phyloP scores from a whole-genome alignment of 2,329 filamentous ascomycete genomes.

The Sordariomycetes sp. region DNA sequence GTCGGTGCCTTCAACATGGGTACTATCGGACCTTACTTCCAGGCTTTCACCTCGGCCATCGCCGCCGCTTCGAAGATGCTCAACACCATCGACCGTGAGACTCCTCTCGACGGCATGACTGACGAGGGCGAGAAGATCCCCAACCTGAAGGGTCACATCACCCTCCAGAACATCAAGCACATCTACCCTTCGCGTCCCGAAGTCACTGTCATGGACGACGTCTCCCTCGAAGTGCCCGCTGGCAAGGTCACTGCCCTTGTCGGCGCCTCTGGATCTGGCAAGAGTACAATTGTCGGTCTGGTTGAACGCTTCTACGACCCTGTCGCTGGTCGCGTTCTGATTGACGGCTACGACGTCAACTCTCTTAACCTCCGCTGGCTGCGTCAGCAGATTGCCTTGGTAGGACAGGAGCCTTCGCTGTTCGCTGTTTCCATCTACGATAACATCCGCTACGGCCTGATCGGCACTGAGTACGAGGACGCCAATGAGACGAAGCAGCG shows the following conservation, averaged over 20 bases:
- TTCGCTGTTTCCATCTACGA: conserved; percentile 84
- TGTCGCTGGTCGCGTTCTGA: conserved; percentile 64
- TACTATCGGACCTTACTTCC: conserved; percentile 75
- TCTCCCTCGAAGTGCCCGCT: conserved; percentile 71
- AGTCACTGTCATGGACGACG: conserved; percentile 77
- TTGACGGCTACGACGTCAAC: conserved; percentile 77
- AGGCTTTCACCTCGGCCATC: conserved; percentile 76
- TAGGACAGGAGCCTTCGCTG: conserved; percentile 86
- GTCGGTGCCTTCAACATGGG: conserved; percentile 88
- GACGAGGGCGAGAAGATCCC: conserved; percentile 61
- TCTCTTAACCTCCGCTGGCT: conserved; percentile 83
- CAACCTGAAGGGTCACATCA: conserved; percentile 55
- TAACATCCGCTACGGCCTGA: conserved; percentile 85
- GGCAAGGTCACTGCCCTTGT: conserved; percentile 92
- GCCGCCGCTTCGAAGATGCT: conserved; percentile 88
- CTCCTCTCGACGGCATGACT: conserved; percentile 71
- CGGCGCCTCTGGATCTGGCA: conserved; percentile 88
- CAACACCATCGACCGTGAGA: conserved; percentile 81
- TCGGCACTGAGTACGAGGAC: conserved; percentile 68
- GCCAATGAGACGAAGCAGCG: conserved; percentile 34
- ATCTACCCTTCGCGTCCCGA: conserved; percentile 92
- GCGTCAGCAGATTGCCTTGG: conserved; percentile 82
- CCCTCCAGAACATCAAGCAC: conserved; percentile 76
- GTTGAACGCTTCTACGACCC: conserved; percentile 93
- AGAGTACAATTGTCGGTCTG: conserved; percentile 87